phyloP scores from a whole-genome alignment of 164 flowering plant genomes.

The Vitis labrusca region DNA sequence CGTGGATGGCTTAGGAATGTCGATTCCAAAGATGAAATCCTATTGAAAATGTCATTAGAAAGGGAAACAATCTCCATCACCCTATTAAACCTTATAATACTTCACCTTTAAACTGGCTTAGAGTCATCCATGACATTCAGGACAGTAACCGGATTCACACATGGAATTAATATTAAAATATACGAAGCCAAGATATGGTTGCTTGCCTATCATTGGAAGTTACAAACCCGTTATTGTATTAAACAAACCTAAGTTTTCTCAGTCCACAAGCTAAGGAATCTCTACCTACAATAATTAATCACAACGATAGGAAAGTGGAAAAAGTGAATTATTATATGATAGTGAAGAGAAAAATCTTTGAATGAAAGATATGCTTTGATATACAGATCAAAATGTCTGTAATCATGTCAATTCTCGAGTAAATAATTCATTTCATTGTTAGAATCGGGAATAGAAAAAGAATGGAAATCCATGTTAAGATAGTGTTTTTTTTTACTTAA shows the following conservation, averaged over 20 bases:
- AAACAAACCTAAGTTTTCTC: conserved; percentile 2
- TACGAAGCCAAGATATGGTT: conserved; percentile 15
- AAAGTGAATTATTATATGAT: conserved; percentile 1
- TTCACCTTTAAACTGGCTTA: conserved; percentile 2
- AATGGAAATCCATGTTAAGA: no score
- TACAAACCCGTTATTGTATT: conserved; percentile 3
- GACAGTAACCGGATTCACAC: conserved; percentile 5
- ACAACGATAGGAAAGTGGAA: neutral
- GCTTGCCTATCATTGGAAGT: conserved; percentile 30
- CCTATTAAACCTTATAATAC: neutral
- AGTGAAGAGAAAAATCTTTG: no score
- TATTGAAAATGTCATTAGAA: no score
- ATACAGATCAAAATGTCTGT: no score
- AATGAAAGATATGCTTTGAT: no score
- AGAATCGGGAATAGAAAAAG: no score
- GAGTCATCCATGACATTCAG: conserved; percentile 36
- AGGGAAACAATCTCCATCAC: no score
- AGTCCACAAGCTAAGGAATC: conserved; percentile 1
- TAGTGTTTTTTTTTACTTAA: no score
- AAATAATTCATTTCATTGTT: no score
- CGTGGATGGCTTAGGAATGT: no score
- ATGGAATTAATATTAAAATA: conserved; percentile 6
- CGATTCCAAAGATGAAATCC: no score
- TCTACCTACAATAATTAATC: conserved; percentile 7
- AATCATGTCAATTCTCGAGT: no score